Evolutionary conservation across 371 early-diverging fungal genomes (phyloP), one percentile per base, ranked within the genome.

Genomic region (Mucor velutinosus): DNA sequence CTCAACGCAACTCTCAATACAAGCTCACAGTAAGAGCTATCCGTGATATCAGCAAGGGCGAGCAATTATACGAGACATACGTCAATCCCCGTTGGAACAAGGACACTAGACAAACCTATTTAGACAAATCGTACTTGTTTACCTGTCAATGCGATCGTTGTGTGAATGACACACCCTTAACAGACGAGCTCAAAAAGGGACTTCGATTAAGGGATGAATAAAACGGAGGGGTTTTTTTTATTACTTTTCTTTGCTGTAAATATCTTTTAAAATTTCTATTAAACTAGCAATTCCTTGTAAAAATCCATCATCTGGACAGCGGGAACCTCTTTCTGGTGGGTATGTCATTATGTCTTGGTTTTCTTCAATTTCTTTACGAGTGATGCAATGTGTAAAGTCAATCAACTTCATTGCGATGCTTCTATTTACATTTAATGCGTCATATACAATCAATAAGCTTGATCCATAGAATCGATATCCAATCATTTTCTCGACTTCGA

Each of bases 381-480:
- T 75, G 10, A 75, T 71, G 65, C 94, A 94, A 69, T 96, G 90
- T 7, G 95, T 93, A 75, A 96, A 97, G 67, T 97, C 97, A 66
- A 97, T 95, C 70, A 96, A 91, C 56, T 89, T 89, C 47, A 96
- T 76, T 62, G 87, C 85, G 15, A 91, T 86, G 3, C 49, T 30
- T 19, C 60, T 60, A 27, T 30, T 63, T n/a, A 55, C 17, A n/a
- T 69, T 59, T 23, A 60, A 30, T 12, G 67, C 76, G 43, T 77
- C 77, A 65, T 77, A 77, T 2, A 77, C 69, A 35, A 76, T 60
- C n/a, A 97, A 75, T 39, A 97, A 76, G 67, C 93, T 92, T 53
- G 90, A 87, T 7, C 93, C 92, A 74, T 95, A 97, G 73, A 97
- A 96, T n/a, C 97, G 87, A 77, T 89, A 94, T 0, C 90, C 88